Percentiles rank a stretch among this genome's conserved stretches.
These are phyloP conservation scores for Volvox reticuliferus DNA, from an alignment of 139 green algal genomes.

Conservation along the genomic window DNA sequence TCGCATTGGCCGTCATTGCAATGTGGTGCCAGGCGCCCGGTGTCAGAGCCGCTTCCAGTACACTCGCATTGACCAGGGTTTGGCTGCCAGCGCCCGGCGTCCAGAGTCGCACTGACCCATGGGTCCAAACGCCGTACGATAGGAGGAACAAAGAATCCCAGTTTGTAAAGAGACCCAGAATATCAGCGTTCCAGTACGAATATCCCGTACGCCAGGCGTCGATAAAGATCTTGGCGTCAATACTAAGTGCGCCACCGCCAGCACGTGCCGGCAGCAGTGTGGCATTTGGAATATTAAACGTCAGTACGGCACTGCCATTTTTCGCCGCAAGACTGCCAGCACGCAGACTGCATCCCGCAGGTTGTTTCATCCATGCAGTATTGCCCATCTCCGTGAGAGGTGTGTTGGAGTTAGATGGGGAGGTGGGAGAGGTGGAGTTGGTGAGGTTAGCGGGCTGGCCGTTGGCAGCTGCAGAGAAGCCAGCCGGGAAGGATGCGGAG, in stretches of 20 bases:
- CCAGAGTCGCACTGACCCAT: background rate
- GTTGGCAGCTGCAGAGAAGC: background rate
- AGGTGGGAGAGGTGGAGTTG: background rate
- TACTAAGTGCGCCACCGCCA: background rate
- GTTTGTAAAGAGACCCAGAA: slow-evolving; percentile 9
- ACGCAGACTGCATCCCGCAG: slow-evolving; percentile 37
- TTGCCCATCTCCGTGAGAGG: background rate
- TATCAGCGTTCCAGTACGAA: slow-evolving; percentile 18
- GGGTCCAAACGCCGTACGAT: background rate
- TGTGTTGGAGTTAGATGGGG: background rate
- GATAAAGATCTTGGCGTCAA: slow-evolving; percentile 46
- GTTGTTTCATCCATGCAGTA: slow-evolving; percentile 17
- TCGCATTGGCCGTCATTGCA: slow-evolving; percentile 38
- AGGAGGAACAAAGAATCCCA: slow-evolving; percentile 28
- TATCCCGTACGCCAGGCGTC: slow-evolving; percentile 23
- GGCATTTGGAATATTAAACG: background rate
- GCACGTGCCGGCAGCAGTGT: background rate
- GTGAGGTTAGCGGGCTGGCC: background rate
- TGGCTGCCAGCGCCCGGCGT: background rate
- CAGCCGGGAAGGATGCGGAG: background rate
- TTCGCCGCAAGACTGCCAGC: background rate
- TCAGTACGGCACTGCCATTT: background rate
- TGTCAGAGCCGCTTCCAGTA: slow-evolving; percentile 12
- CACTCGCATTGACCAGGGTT: background rate
- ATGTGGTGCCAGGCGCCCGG: slow-evolving; percentile 38